Evolutionary conservation across 75 land plant genomes (phyloP), one percentile per base, ranked within the genome.

Genomic region (Isoetes taiwanensis): DNA sequence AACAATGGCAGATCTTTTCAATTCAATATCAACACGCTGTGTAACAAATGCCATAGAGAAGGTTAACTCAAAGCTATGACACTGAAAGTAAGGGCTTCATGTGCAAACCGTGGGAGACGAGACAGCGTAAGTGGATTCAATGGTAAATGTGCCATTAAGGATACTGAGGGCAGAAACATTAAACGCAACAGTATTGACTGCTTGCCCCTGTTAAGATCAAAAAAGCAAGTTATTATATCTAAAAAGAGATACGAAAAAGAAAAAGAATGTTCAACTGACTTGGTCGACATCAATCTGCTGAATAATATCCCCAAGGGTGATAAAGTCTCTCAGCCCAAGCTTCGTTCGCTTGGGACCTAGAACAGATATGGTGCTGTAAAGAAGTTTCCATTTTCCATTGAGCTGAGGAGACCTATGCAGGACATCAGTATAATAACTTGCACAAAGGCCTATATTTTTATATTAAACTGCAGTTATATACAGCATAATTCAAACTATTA

Each of bases 321-420:
- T 76, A 73, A 90, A 80, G 52, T 86, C 87, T 46, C 97, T 41
- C 62, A 90, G 66, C 59, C 97, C 97, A 9, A 90, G 83, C 65
- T 90, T 90, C 27, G 97, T 90, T 60, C 97, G 65, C 66, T 80
- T 86, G 0, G 72, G 53, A 8, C 97, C 97, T 40, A 90, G 64
- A 28, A 90, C 78, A n/a, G 81, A 72, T 30, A 90, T 78, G 33
- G 97, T 82, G 66, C 97, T 90, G 65, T 86, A 90, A 8, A 90
- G 50, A 31, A 90, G 82, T 64, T 74, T 86, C 93, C 97, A 90
- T 34, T 65, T 64, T 43, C 97, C 97, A 52, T 64, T 66, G 29
- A 90, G 78, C 97, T 90, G 56, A 26, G 19, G 4, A 5, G 25
- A 46, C n/a, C n/a, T n/a, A n/a, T n/a, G n/a, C n/a, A n/a, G n/a